Evolutionary conservation across 352 stramenopile genomes (phyloP), one percentile per base, ranked within the genome.

Genomic region (Phytophthora meadii): DNA sequence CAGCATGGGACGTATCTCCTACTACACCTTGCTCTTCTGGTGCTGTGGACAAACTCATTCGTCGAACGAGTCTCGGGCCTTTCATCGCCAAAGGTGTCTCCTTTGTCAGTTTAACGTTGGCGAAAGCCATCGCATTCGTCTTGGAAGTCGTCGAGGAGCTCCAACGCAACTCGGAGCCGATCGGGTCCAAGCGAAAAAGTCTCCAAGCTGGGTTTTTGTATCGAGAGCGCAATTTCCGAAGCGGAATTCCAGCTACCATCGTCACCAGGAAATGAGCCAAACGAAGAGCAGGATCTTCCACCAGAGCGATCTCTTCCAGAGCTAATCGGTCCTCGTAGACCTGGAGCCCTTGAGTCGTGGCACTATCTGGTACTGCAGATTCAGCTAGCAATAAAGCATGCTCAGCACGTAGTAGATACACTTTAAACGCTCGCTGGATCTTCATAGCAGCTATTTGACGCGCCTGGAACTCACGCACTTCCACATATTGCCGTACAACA

Each of bases 261-360:
- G 79, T 88, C 46, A 80, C 71, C 14, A 92, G 65, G 41, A 92
- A 88, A 46, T 90, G 79, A 8, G 80, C 81, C 30, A 89, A 68
- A 1, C 75, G 76, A 28, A 77, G 61, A 19, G 64, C 68, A 15
- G 62, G 27, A 32, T 86, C 74, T 2, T 71, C 61, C 22, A 92
- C 72, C 42, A 90, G 42, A 0, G 72, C 75, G 19, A 92, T 76
- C 55, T 92, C 83, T 44, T 86, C 79, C 0, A 92, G 74, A 25
- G 81, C 84, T 22, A 88, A 76, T 61, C 87, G 86, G 56, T 90
- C 83, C 7, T 69, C 54, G 3, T 79, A 74, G 14, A 85, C 59
- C 42, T 83, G 72, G 17, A 90, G 77, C 7, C 70, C 73, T 42
- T 84, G 72, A 0, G 63, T 58, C 3, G 65, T 68, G 28, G 71